Base-by-base conservation (phyloP, 108 stramenopile genomes). In the Cyclotella cryptica region DNA sequence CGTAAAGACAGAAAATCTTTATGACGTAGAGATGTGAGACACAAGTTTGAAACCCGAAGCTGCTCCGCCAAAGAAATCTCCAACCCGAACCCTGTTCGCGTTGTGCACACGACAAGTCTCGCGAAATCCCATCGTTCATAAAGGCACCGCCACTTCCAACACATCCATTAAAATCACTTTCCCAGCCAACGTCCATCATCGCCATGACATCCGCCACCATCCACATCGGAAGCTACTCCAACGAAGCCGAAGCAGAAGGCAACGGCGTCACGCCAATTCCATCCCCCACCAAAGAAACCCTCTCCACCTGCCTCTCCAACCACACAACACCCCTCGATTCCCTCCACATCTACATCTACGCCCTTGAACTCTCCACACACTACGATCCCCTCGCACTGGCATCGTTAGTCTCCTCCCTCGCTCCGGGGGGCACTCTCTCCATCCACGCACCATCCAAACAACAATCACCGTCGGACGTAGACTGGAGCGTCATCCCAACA, bases 361-460 rank as follows among this genome's bases (percentile, higher is more conserved):
- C 74, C 12, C 47, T 47, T 17, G 69, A 81, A 66, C 68, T 81
- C 4, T 17, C 66, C 13, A 62, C 68, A 13, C 84, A 80, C 62
- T 84, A 80, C 53, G 84, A 84, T 71, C 49, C 84, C 22, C 27
- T 84, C 29, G 84, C 79, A 9, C 24, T 80, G 54, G 74, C 84
- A 18, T 80, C 79, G 19, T 24, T 84, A 29, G 79, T 80, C 1
- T 28, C 72, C 9, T 46, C 24, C 30, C 67, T 84, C 0, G 26
- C 42, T 15, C 74, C 79, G 49, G 43, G 60, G 12, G 78, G 79
- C 22, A 59, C 53, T 29, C 43, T 84, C 12, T 75, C 74, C 41
- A 42, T 81, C 13, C 81, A 81, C 53, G 74, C 68, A 8, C 28
- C 74, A 0, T 12, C 58, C 9, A n/a, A n/a, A n/a, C 45, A 51